Percentiles rank a stretch among this genome's conserved stretches.
These are phyloP conservation scores for Byssothecium circinans DNA, from an alignment of 2,329 filamentous ascomycete genomes.

Conservation along the genomic window DNA sequence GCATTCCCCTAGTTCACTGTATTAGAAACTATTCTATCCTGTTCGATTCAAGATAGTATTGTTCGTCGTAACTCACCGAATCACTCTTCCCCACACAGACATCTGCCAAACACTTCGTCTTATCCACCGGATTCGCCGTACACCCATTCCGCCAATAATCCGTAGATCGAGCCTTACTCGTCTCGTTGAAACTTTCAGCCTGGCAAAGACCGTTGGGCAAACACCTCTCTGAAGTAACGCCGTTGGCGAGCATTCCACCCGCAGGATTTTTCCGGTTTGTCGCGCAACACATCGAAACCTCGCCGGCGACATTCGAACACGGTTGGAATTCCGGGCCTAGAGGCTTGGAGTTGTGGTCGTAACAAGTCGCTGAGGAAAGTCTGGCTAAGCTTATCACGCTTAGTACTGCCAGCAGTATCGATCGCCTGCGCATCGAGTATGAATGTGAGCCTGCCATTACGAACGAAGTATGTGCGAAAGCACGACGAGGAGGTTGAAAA, in stretches of 20 bases:
- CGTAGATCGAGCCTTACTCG: background rate
- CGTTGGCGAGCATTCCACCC: background rate
- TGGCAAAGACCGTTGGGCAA: constrained; percentile 4
- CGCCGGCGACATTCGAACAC: background rate
- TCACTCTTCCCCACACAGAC: background rate
- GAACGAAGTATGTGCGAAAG: too few species aligned
- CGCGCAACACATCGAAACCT: constrained; percentile 3
- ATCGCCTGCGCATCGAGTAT: background rate
- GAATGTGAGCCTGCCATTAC: background rate
- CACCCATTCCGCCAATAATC: background rate
- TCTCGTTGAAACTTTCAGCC: background rate
- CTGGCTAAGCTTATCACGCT: background rate
- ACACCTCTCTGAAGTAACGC: background rate
- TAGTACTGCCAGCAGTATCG: background rate
- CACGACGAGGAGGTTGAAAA: too few species aligned
- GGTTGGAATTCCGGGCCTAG: background rate
- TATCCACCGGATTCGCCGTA: background rate
- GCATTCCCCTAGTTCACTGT: background rate
- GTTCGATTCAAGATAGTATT: too few species aligned
- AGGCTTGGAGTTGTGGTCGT: background rate
- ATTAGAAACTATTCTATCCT: too few species aligned
- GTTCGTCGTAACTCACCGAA: background rate
- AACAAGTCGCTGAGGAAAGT: background rate
- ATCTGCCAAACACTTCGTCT: background rate
- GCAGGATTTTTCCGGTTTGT: background rate